Evolutionary conservation across 2,329 filamentous ascomycete genomes (phyloP).

Genomic region (Endoconidiophora laricicola): DNA sequence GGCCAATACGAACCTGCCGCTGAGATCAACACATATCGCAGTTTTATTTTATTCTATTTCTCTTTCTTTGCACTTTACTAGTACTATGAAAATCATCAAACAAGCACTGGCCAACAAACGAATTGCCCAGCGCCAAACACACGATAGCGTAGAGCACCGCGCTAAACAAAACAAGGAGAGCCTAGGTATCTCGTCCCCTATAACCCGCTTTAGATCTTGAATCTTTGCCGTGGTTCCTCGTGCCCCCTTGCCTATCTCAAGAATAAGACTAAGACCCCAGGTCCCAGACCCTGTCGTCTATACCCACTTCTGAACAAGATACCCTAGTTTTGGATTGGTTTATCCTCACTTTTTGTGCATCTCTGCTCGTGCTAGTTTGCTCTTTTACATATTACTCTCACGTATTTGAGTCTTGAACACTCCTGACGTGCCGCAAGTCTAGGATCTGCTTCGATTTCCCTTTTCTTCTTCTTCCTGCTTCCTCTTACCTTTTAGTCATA

Average conservation of each 20-base stretch:
- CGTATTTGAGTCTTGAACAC: constrained; percentile 8
- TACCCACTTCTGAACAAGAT: constrained; percentile 4
- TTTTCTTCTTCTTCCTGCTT: constrained; percentile 6
- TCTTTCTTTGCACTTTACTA: too few species aligned
- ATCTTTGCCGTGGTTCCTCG: constrained; percentile 1
- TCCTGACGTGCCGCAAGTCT: constrained; percentile 11
- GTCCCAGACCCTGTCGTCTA: not conserved
- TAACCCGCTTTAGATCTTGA: not conserved
- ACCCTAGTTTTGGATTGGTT: constrained; percentile 7
- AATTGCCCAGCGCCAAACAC: too few species aligned
- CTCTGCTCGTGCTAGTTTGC: not conserved
- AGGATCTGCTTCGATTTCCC: constrained; percentile 6
- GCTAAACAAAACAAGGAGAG: not conserved
- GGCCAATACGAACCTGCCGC: too few species aligned
- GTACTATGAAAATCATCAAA: too few species aligned
- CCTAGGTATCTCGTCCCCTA: not conserved
- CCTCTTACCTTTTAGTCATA: constrained; percentile 2
- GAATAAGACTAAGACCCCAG: not conserved
- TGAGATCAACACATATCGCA: too few species aligned
- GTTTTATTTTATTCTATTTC: too few species aligned
- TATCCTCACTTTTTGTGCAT: constrained; percentile 2
- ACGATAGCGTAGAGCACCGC: too few species aligned
- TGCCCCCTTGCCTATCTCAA: constrained; percentile 3
- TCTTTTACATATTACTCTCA: not conserved
- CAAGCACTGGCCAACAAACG: too few species aligned